Base-by-base conservation (phyloP, 2,329 filamentous ascomycete species). In the Fusarium sambucinum region DNA sequence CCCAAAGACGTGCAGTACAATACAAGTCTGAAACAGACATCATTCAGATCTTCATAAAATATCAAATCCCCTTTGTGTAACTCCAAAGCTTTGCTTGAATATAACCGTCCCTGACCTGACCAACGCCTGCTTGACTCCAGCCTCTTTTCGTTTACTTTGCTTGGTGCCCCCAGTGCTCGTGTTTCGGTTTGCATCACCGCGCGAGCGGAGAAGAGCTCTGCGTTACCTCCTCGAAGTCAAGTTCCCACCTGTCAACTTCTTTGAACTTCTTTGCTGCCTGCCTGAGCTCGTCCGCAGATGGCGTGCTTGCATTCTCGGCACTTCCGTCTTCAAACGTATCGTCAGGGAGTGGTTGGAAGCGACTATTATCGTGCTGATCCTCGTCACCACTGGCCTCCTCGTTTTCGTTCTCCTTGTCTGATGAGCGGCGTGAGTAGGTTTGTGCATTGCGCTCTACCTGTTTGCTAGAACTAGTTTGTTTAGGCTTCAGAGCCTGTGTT, bases 241-340 rank as follows among this genome's bases (percentile, higher is more conserved):
- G 78, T 78, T 89, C 83, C 88, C 89, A 92, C 77, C 84, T 81
- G 75, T 92, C 89, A 40, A 92, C 89, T 77, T 91, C 89, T 75
- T 86, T 83, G 72, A 92, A 92, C 77, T 91, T 91, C 74, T 81
- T 84, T 12, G 82, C 82, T 40, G 87, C 86, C 50, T 83, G 80
- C 77, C 86, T 86, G 63, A 92, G 79, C 80, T 89, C 87, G 41
- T 84, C 77, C 25, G 84, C 80, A 47, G 84, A 74, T 9, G 79
- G 76, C 74, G 73, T 80, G 38, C 69, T 77, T 70, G 73, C 78
- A 72, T 68, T 79, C 78, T 73, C 76, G 50, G 77, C 62, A 37
- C 61, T 66, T 30, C 55, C 75, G 14, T 64, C 66, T 17, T 78
- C 80, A 71, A 83, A 80, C 0, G 80, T 82, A 51, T 85, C 80